A percentile compares a stretch with the other conserved stretches of the same genome.
These are phyloP conservation scores for Suhomyces bolitotheri DNA, from an alignment of 1,139 yeast species.

Conservation along the genomic window DNA sequence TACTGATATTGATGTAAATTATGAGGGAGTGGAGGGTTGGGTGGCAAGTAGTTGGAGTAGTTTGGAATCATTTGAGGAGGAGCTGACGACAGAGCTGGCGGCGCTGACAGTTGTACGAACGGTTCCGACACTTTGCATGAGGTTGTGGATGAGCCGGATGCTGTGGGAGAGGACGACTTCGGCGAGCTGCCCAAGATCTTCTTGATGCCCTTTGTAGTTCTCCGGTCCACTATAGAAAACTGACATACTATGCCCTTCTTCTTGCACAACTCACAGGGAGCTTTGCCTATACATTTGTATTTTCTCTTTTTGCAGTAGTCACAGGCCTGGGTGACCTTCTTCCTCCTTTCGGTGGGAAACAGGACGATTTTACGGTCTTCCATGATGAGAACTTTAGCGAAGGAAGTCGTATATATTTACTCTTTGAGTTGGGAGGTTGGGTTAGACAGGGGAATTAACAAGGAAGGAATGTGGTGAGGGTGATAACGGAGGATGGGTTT, in stretches of 20 bases:
- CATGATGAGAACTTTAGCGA: constrained; percentile 3
- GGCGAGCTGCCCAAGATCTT: constrained; percentile 7
- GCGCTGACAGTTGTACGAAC: neutral
- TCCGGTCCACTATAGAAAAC: constrained; percentile 28
- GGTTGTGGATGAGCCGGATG: neutral
- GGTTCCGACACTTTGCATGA: neutral
- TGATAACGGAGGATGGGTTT: neutral
- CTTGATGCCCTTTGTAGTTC: constrained; percentile 23
- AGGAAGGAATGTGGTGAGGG: neutral
- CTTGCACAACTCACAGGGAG: constrained; percentile 30
- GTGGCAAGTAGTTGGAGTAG: constrained; percentile 3
- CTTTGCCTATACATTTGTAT: constrained; percentile 28
- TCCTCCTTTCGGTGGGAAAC: constrained; percentile 17
- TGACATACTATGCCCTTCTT: constrained; percentile 27
- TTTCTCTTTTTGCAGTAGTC: constrained; percentile 21
- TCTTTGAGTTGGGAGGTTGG: no score
- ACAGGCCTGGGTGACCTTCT: constrained; percentile 21
- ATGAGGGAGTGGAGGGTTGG: constrained; percentile 1
- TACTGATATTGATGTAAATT: constrained; percentile 7
- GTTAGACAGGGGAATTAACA: constrained; percentile 1
- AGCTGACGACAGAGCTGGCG: neutral
- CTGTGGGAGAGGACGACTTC: constrained; percentile 3
- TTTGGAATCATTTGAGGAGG: neutral
- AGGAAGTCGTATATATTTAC: no score
- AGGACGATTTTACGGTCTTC: constrained; percentile 11